Evolutionary conservation across 169 alveolate genomes (phyloP).

Genomic region (Plasmodium gonderi): DNA sequence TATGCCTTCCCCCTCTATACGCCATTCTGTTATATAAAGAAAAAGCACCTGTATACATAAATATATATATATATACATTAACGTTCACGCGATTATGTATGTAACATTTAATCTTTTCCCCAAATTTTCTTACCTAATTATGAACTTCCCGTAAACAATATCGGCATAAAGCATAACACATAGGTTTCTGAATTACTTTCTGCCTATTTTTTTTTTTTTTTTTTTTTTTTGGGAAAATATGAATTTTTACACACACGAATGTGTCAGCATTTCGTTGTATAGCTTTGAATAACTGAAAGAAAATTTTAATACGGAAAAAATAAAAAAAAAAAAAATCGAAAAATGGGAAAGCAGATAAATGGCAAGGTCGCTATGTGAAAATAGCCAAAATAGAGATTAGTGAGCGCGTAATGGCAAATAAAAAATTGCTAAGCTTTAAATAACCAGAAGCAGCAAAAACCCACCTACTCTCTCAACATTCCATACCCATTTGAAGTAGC

Average conservation of each 20-base stretch:
- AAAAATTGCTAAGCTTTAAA: background rate
- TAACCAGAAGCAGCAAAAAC: background rate
- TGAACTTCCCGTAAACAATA: background rate
- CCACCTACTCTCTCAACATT: too few species aligned
- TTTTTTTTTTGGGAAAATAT: background rate
- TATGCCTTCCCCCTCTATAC: background rate
- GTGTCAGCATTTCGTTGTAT: background rate
- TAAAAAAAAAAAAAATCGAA: background rate
- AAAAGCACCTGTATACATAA: too few species aligned
- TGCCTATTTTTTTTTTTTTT: background rate
- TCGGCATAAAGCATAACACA: background rate
- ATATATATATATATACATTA: background rate
- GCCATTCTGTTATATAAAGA: background rate
- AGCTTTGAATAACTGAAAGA: background rate
- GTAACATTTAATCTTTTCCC: background rate
- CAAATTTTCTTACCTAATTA: background rate
- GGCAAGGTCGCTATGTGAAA: background rate
- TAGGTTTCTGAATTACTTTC: constrained; percentile 2
- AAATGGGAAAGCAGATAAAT: background rate
- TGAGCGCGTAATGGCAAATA: background rate
- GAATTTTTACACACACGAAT: constrained; percentile 3
- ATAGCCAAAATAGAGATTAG: background rate
- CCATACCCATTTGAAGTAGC: background rate
- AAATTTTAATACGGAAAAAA: background rate
- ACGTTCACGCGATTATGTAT: background rate